A percentile compares a stretch with the other conserved stretches of the same genome.
phyloP scores from a whole-genome alignment of 2,329 filamentous ascomycete species.

The Juglanconis oblonga region DNA sequence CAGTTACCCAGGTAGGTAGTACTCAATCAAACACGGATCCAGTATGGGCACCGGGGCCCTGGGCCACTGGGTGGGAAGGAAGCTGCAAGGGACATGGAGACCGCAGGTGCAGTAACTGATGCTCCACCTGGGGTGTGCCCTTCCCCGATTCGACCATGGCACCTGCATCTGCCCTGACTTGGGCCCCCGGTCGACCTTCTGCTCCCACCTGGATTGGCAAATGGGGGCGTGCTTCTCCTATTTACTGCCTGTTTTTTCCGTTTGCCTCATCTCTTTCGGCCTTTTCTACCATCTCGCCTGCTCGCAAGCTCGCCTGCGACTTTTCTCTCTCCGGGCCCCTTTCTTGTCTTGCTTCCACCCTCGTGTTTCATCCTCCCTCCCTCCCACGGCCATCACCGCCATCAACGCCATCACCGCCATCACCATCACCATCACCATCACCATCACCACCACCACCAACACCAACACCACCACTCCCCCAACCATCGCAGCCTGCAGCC shows the following conservation, averaged over 20 bases:
- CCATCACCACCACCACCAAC: background rate
- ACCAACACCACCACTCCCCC: background rate
- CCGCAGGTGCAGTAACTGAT: background rate
- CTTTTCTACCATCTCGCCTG: background rate
- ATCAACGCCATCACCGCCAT: background rate
- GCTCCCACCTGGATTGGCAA: background rate
- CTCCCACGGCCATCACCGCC: background rate
- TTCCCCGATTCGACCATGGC: no score
- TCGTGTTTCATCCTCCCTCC: background rate
- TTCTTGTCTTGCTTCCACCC: background rate
- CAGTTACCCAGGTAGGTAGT: no score
- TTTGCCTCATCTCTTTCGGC: conserved; percentile 10
- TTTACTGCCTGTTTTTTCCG: conserved; percentile 16
- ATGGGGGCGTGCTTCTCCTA: conserved; percentile 9
- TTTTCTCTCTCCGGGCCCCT: no score
- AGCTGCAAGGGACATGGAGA: no score
- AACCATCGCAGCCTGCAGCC: no score
- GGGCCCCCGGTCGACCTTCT: conserved; percentile 3
- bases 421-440: background rate
- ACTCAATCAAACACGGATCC: no score
- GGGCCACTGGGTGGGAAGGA: no score
- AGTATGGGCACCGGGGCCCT: no score
- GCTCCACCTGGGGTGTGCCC: background rate
- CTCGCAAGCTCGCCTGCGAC: background rate
- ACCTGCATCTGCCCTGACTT: background rate